Evolutionary conservation across 495 filamentous ascomycete species (phyloP).

Genomic region (Aspergillus ellipticus): DNA sequence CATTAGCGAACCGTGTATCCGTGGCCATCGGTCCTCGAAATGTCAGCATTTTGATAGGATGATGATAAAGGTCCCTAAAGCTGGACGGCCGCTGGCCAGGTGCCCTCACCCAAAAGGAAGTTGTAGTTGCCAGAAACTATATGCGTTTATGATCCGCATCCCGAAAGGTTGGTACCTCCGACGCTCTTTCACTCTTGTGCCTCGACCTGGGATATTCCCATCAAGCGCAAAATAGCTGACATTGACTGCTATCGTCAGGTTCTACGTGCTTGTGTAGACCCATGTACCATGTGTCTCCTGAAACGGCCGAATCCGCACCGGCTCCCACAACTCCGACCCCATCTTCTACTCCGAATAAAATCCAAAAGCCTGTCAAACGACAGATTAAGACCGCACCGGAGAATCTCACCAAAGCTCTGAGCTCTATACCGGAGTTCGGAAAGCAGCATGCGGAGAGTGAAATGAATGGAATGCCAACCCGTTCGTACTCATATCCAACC

Average conservation of each 20-base stretch:
- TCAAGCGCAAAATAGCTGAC: background rate
- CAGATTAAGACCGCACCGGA: constrained; percentile 25
- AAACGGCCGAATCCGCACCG: constrained; percentile 12
- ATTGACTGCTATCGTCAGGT: constrained; percentile 16
- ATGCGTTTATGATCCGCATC: constrained; percentile 52
- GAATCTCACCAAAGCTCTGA: constrained; percentile 27
- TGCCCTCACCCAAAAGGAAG: constrained; percentile 69
- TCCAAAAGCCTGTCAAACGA: constrained; percentile 27
- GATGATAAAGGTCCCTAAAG: constrained; percentile 76
- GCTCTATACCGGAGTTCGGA: constrained; percentile 18
- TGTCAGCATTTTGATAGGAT: constrained; percentile 72
- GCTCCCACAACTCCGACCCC: constrained; percentile 13
- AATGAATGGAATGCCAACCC: constrained; percentile 14
- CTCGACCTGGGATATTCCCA: too few species aligned
- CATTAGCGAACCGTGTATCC: constrained; percentile 74
- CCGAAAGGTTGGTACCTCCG: constrained; percentile 35
- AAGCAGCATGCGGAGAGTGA: constrained; percentile 19
- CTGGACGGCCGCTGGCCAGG: constrained; percentile 70
- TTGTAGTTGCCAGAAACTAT: constrained; percentile 52
- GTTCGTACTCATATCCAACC: constrained; percentile 10
- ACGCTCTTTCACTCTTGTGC: background rate
- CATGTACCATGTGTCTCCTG: constrained; percentile 35
- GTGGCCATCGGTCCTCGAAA: constrained; percentile 81
- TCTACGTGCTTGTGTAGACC: constrained; percentile 40
- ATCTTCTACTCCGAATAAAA: constrained; percentile 18